phyloP scores from a whole-genome alignment of 768 basidiomycete genomes.

The Crassisporium funariophilum region DNA sequence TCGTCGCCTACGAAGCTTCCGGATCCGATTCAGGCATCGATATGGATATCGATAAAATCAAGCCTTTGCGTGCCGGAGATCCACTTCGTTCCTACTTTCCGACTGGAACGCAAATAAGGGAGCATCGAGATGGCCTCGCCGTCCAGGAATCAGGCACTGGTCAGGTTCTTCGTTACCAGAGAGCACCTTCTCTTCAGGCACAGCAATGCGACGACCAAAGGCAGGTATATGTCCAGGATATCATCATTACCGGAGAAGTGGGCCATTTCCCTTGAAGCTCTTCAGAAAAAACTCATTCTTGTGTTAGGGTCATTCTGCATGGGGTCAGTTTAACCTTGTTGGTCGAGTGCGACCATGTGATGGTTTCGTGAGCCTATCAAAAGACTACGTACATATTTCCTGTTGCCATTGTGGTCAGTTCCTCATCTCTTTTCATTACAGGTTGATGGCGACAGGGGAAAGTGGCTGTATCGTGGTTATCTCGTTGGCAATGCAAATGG shows the following conservation, averaged over 20 bases:
- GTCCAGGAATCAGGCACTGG: conserved; percentile 46
- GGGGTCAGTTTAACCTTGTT: conserved; percentile 83
- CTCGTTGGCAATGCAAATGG: conserved; percentile 70
- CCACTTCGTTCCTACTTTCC: conserved; percentile 58
- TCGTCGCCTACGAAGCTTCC: conserved; percentile 35
- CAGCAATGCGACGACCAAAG: conserved; percentile 16
- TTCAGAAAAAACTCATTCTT: conserved; percentile 4
- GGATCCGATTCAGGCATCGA: conserved; percentile 36
- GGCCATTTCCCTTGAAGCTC: conserved; percentile 3
- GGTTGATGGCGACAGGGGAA: conserved; percentile 74
- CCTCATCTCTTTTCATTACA: conserved; percentile 26
- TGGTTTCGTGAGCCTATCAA: conserved; percentile 79
- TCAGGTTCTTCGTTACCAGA: conserved; percentile 32
- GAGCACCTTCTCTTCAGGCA: conserved; percentile 17
- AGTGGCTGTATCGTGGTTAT: conserved; percentile 87
- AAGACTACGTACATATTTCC: conserved; percentile 69
- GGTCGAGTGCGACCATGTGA: conserved; percentile 83
- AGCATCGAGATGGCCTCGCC: conserved; percentile 48
- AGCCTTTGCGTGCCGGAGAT: conserved; percentile 57
- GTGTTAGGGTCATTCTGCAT: conserved; percentile 81
- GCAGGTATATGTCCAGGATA: conserved; percentile 45
- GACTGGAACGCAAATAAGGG: conserved; percentile 47
- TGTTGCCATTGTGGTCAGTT: neutral
- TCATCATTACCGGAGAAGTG: conserved; percentile 79
- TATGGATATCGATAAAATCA: conserved; percentile 27